Evolutionary conservation across 2,329 filamentous ascomycete genomes (phyloP).

Genomic region (Dactylellina drechsleri): DNA sequence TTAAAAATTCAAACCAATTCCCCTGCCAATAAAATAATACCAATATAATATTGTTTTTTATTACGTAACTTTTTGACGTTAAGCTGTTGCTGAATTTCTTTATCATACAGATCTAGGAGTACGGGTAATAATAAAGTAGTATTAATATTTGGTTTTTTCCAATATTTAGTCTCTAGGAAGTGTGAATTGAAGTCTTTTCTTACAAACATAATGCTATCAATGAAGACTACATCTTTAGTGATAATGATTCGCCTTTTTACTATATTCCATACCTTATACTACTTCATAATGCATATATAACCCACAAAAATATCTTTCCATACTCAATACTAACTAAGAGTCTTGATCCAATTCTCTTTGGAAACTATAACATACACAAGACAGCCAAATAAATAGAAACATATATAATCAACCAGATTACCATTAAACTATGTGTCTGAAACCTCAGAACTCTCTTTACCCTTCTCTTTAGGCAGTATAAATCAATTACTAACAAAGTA

Average conservation of each 20-base stretch:
- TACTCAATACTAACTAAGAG: background rate
- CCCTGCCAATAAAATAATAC: background rate
- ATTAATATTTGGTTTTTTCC: too few relatives aligned
- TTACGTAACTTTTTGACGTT: background rate
- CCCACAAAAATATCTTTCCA: background rate
- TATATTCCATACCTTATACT: conserved; percentile 1
- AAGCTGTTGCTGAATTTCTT: too few relatives aligned
- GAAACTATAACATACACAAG: too few relatives aligned
- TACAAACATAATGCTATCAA: too few relatives aligned
- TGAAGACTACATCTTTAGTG: too few relatives aligned
- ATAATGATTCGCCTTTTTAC: background rate
- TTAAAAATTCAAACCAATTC: background rate
- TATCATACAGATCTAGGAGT: too few relatives aligned
- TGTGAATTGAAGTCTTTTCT: too few relatives aligned
- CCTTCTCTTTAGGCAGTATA: background rate
- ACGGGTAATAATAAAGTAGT: too few relatives aligned
- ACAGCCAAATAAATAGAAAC: background rate
- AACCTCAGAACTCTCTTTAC: too few relatives aligned
- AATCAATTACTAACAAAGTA: conserved; percentile 1
- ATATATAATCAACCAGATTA: too few relatives aligned
- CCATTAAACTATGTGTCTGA: too few relatives aligned
- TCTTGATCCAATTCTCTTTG: background rate
- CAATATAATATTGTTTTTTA: background rate
- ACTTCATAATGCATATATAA: background rate
- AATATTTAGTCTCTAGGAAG: too few relatives aligned